Evolutionary conservation across 2,329 filamentous ascomycete species (phyloP).

Genomic region (Tolypocladium cylindrosporum): DNA sequence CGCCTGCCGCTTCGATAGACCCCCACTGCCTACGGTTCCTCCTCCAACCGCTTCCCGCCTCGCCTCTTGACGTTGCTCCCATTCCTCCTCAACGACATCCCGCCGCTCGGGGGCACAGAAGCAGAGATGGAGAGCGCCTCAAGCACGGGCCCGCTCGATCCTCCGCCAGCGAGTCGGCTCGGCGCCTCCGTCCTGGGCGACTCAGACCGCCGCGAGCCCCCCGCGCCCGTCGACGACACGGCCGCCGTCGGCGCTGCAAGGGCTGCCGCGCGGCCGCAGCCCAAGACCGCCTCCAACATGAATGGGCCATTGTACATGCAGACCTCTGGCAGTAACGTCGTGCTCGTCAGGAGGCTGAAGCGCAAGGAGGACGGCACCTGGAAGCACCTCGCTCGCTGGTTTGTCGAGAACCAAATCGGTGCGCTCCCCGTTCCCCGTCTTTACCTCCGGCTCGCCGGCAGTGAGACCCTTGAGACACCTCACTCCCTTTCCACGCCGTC

Average conservation of each 20-base stretch:
- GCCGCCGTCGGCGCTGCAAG: slow-evolving; percentile 10
- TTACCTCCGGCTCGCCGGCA: background rate
- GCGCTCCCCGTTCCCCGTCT: slow-evolving; percentile 23
- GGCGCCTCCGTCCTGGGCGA: background rate
- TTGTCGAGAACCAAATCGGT: slow-evolving; percentile 76
- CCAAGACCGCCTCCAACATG: slow-evolving; percentile 30
- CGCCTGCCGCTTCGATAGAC: background rate
- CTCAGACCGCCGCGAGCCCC: background rate
- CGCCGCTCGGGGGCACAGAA: background rate
- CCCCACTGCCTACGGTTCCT: background rate
- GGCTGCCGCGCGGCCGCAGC: slow-evolving; percentile 14
- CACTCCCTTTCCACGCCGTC: background rate
- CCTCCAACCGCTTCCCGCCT: background rate
- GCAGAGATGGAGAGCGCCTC: background rate
- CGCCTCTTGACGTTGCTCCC: background rate
- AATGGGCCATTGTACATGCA: slow-evolving; percentile 50
- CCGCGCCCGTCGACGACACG: slow-evolving; percentile 6
- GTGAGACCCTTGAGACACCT: background rate
- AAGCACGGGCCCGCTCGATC: background rate
- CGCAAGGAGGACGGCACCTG: slow-evolving; percentile 52
- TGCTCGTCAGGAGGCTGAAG: slow-evolving; percentile 47
- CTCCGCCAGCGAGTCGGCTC: background rate
- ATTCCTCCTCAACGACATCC: background rate
- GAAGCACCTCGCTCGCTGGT: slow-evolving; percentile 54
- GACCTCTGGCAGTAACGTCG: slow-evolving; percentile 37